phyloP scores from a whole-genome alignment of 2,329 filamentous ascomycete genomes.

The Raffaelea ambrosiae region DNA sequence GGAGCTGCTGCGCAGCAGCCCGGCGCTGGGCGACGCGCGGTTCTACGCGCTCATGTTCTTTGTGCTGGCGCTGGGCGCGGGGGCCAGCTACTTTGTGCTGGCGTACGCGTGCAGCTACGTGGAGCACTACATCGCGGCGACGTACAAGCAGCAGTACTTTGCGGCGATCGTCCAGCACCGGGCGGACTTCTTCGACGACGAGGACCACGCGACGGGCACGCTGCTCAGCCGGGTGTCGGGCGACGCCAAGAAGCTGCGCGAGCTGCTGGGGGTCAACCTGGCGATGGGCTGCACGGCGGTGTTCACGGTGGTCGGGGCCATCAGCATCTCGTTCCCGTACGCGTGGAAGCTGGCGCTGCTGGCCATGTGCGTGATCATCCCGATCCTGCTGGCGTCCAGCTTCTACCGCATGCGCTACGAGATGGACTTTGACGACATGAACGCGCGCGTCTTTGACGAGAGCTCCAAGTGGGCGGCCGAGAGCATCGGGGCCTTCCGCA shows the following conservation, averaged over 20 bases:
- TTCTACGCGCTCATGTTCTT: conserved; percentile 63
- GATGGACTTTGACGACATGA: conserved; percentile 57
- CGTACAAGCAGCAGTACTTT: conserved; percentile 54
- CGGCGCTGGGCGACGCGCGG: conserved; percentile 18
- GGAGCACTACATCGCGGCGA: conserved; percentile 39
- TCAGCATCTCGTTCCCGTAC: conserved; percentile 61
- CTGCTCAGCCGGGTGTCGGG: conserved; percentile 47
- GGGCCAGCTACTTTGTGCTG: conserved; percentile 44
- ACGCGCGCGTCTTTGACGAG: conserved; percentile 57
- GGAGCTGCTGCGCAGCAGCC: background rate
- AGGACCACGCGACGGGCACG: conserved; percentile 51
- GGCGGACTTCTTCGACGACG: conserved; percentile 51
- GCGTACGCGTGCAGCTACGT: conserved; percentile 31
- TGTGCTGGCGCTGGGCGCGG: conserved; percentile 44
- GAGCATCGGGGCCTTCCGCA: conserved; percentile 64
- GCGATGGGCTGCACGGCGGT: conserved; percentile 53
- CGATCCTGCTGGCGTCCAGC: conserved; percentile 36
- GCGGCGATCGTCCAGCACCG: conserved; percentile 50
- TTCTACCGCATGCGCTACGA: conserved; percentile 50
- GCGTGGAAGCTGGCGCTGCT: conserved; percentile 72
- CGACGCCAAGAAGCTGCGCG: conserved; percentile 52
- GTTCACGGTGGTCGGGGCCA: conserved; percentile 56
- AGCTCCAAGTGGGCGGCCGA: conserved; percentile 70
- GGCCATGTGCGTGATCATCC: conserved; percentile 50
- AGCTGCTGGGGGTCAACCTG: conserved; percentile 56